Evolutionary conservation across 352 stramenopile species (phyloP), one percentile per base, ranked within the genome.

Genomic region (Phytopythium mirpurense): DNA sequence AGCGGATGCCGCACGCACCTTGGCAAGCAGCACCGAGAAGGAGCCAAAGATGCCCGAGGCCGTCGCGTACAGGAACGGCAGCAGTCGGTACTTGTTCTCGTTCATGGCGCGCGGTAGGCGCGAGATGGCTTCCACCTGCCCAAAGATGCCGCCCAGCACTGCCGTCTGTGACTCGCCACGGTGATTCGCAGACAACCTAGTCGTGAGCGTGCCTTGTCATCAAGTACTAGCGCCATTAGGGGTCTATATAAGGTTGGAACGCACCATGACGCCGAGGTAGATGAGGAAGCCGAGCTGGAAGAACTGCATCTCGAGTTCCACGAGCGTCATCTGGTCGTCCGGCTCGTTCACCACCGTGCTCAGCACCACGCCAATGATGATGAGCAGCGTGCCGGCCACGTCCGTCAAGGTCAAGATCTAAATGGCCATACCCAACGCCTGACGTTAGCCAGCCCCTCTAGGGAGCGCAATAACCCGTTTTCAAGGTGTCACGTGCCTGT

Each of bases 41-140:
- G 80, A 91, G 0, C 83, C 83, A 56, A 91, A 91, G 51, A 93
- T 91, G 1, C 83, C 83, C 1, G 80, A 89, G 26, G 81, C 80
- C 2, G 81, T 93, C 5, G 83, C 83, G 52, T 91, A 93, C 51
- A 91, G 68, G 48, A 88, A 93, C 3, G 83, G 80, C 47, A 91
- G 54, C 23, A 86, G 52, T 5, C 80, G 68, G 57, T 88, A 83
- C 37, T 86, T 81, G 47, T 61, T 47, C 45, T 90, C 79, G 54
- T 91, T 86, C 5, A 62, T 49, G 7, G 55, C 63, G 52, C 68
- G 64, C 3, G 77, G 75, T 0, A 88, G 52, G 5, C 74, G 69
- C 18, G 56, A 59, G 40, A 92, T 88, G 14, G 75, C 67, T 56
- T 88, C 73, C 50, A 93, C 76, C 45, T 92, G 72, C 36, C 71